These are phyloP conservation scores for Pezicula neosporulosa DNA, from an alignment of 2,329 filamentous ascomycete genomes.

Conservation along the genomic window DNA sequence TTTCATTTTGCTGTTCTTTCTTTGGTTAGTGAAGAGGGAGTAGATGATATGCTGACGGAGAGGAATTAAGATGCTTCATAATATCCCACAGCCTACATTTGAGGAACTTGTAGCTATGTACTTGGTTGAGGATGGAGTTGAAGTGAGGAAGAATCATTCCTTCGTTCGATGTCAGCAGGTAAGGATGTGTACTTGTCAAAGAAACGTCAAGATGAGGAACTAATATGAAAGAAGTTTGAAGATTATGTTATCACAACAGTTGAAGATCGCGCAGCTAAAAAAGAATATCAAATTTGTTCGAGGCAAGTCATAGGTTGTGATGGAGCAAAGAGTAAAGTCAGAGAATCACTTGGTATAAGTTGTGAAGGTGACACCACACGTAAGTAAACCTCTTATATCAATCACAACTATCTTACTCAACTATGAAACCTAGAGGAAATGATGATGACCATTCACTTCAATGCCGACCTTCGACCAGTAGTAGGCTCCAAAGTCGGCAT, in stretches of 20 bases:
- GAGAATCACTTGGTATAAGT: conserved; percentile 26
- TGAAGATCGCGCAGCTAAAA: conserved; percentile 24
- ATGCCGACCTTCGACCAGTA: conserved; percentile 35
- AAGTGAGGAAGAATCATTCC: conserved; percentile 28
- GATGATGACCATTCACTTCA: conserved; percentile 45
- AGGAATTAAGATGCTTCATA: conserved; percentile 34
- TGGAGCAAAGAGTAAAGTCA: conserved; percentile 26
- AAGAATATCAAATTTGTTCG: conserved; percentile 26
- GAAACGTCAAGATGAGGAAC: no score
- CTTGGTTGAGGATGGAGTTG: conserved; percentile 25
- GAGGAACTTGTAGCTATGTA: conserved; percentile 31
- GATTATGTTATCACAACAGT: conserved; percentile 26
- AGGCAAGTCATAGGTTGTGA: conserved; percentile 35
- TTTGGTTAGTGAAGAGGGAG: background rate
- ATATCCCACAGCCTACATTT: conserved; percentile 37
- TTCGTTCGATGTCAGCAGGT: conserved; percentile 33
- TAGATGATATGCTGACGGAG: background rate
- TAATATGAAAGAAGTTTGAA: conserved; percentile 9
- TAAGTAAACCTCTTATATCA: conserved; percentile 14
- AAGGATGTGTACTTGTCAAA: background rate
- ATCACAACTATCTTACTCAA: conserved; percentile 1
- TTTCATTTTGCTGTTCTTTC: background rate
- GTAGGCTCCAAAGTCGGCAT: conserved; percentile 36
- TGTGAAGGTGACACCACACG: conserved; percentile 40
- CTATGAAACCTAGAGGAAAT: conserved; percentile 31